Evolutionary conservation across 768 basidiomycete species (phyloP), one percentile per base, ranked within the genome.

Genomic region (Tubosaeta sp.): DNA sequence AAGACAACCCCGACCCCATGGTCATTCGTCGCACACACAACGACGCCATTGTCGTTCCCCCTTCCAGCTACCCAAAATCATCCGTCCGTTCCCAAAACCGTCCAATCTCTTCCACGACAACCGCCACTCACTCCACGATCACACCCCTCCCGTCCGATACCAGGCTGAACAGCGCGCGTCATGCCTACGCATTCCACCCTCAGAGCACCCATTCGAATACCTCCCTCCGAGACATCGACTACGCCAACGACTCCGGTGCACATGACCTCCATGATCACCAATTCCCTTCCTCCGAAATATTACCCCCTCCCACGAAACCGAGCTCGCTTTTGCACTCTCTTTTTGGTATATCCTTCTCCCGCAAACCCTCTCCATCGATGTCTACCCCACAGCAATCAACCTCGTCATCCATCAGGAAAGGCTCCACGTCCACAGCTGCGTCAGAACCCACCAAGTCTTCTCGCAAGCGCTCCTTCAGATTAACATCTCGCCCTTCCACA

Each of bases 41-140:
- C 19, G 58, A 61, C 2, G 27, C 49, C 18, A 16, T 38, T 21
- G 54, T 58, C 34, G 47, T 29, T 16, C 55, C 54, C 3, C 52
- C 62, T 0, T 58, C 63, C 2, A 69, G 58, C 46, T 63, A 62
- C 16, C 7, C 46, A 19, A 67, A 79, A 60, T 79, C 81, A 1
- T 57, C 71, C 22, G 69, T 77, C 5, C 76, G 82, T 19, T 62
- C 69, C 50, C 71, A 73, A 52, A 82, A 80, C 19, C 78, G 86
- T 6, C 86, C 86, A 4, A 69, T 88, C 21, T 86, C 85, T 3
- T 78, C 81, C 19, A 82, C 79, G 0, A 84, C 84, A 0, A 79
- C 79, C 16, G 76, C 79, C 1, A 84, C 84, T 2, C 79, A 79
- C 59, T 74, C 78, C 18, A 85, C 84, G 5, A 72, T 81, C 48